Evolutionary conservation across 164 flowering plant species (phyloP).

Genomic region (Cinnamomum chago): DNA sequence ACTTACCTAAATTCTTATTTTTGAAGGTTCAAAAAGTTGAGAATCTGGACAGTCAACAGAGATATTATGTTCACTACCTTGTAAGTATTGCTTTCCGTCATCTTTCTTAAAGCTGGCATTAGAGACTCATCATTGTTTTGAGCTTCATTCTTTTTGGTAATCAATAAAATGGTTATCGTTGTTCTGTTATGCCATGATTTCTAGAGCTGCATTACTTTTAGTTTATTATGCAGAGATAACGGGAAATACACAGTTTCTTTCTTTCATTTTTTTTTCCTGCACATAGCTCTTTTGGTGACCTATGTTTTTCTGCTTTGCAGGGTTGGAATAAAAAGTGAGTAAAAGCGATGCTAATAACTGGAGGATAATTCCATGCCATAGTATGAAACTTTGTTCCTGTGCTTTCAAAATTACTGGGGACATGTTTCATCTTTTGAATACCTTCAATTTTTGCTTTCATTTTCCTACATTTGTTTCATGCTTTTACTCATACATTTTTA

Average conservation of each 20-base stretch:
- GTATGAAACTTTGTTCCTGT: neutral
- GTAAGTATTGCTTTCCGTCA: slow-evolving; percentile 40
- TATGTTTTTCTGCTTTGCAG: slow-evolving; percentile 37
- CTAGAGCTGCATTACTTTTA: neutral
- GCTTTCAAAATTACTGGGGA: too few species aligned
- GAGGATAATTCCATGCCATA: neutral
- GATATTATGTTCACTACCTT: slow-evolving; percentile 88
- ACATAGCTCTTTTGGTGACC: neutral
- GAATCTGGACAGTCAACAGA: slow-evolving; percentile 63
- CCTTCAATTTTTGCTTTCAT: neutral
- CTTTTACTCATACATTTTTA: neutral
- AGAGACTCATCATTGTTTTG: neutral
- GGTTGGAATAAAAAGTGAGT: slow-evolving; percentile 85
- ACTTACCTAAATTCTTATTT: neutral
- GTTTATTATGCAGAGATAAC: neutral
- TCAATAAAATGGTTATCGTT: neutral
- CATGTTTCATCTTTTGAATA: neutral
- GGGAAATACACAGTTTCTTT: neutral
- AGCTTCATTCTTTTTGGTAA: neutral
- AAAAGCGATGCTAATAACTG: slow-evolving; percentile 1
- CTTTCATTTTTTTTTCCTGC: neutral
- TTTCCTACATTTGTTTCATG: neutral
- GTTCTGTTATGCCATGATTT: neutral
- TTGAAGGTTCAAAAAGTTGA: slow-evolving; percentile 82
- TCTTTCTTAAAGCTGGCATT: neutral